Base-by-base conservation (phyloP, 805 yeast genomes). In the Kuraishia cidri region DNA sequence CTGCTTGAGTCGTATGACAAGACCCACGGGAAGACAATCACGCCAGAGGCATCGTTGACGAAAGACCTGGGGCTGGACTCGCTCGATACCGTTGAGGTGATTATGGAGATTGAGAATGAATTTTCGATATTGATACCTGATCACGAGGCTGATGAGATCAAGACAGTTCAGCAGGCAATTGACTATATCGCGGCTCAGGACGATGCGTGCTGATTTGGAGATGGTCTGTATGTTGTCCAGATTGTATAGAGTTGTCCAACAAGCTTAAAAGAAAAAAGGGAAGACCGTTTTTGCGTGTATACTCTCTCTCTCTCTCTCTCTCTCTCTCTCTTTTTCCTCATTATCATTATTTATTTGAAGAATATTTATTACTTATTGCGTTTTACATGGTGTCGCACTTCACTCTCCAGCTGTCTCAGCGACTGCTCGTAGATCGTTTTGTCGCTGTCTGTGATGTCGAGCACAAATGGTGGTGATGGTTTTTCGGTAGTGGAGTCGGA, bases 141-240 rank as follows among this genome's bases (percentile, higher is more conserved):
- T 64, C 79, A 82, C 56, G 84, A 85, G 47, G 92, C 96, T 35
- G 97, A 90, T 56, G 88, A 82, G 54, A 79, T 92, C 59, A 86
- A 82, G 66, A 84, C 94, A 36, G 92, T 92, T 43, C 87, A 85
- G 46, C 95, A 88, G 65, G 94, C 96, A 39, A 74, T 88, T 42
- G 86, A 87, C 50, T 85, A 85, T 64, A 83, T 90, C 46, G 68
- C 72, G 41, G 72, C 78, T 46, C 82, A 81, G 59, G 71, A 76
- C 24, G 69, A 56, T 42, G 60, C 63, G 8, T 52, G 58, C 41
- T 58, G n/a, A n/a, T n/a, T n/a, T n/a, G n/a, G n/a, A n/a, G n/a
- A n/a, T n/a, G n/a, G n/a, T n/a, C n/a, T n/a, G n/a, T n/a, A n/a
- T n/a, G n/a, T n/a, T n/a, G n/a, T n/a, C n/a, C n/a, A n/a, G n/a